phyloP scores from a whole-genome alignment of 2,329 filamentous ascomycete species.

The Colletotrichum orbiculare region DNA sequence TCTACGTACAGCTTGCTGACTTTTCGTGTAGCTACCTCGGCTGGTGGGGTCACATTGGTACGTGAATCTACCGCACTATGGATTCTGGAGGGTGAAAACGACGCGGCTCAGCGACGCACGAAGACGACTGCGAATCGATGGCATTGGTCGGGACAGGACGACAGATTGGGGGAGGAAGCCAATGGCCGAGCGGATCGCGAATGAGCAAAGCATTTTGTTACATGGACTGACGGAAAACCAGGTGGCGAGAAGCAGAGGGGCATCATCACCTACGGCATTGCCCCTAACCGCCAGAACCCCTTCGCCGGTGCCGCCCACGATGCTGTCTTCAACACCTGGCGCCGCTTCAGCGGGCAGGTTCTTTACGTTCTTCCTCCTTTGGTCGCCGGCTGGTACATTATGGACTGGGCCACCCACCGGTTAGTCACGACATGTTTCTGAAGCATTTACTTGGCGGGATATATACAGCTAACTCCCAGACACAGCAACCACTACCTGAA shows the following conservation, averaged over 20 bases:
- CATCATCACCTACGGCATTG: constrained; percentile 78
- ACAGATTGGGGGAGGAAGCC: not conserved
- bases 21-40: constrained; percentile 72
- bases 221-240: constrained; percentile 41
- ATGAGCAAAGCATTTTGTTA: not conserved
- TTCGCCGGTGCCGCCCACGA: constrained; percentile 81
- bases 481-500: constrained; percentile 82
- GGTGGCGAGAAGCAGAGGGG: constrained; percentile 71
- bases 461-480: constrained; percentile 31
- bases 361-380: constrained; percentile 89
- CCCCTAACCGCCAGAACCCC: constrained; percentile 89
- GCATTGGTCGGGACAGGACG: not conserved
- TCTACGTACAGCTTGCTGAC: constrained; percentile 38
- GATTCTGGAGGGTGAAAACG: constrained; percentile 5
- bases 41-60: constrained; percentile 80
- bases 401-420: constrained; percentile 94
- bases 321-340: constrained; percentile 95
- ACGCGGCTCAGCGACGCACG: constrained; percentile 11
- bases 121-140: not conserved
- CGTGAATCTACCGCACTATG: not conserved
- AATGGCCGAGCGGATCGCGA: constrained; percentile 3
- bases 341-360: constrained; percentile 86
- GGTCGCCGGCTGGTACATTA: constrained; percentile 79
- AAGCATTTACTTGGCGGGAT: not conserved
- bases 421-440: constrained; percentile 57